Conservation (phyloP, 108 stramenopile genomes). For the Epipyxis sp. region DNA sequence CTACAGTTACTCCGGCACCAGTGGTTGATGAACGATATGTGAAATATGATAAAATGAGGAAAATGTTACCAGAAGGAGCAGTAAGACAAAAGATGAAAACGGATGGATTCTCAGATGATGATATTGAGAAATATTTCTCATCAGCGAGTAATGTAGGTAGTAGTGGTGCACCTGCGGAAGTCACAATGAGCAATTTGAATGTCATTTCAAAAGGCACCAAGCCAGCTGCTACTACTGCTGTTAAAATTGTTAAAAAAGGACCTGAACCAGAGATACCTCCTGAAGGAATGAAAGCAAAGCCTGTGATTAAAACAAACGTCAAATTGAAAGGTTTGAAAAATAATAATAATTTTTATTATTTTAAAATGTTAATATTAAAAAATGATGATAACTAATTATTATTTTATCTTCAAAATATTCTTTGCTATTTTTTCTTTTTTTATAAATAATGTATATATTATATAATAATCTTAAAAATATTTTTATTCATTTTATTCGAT, state of each 20-base stretch:
- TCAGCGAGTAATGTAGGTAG: background rate
- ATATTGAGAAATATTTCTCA: background rate
- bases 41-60: background rate
- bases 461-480: too few relatives aligned
- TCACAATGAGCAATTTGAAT: too few relatives aligned
- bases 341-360: too few relatives aligned
- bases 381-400: too few relatives aligned
- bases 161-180: background rate
- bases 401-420: too few relatives aligned
- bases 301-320: background rate
- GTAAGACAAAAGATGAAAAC: slow-evolving; percentile 6
- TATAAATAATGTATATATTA: too few relatives aligned
- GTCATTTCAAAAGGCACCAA: too few relatives aligned
- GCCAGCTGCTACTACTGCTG: too few relatives aligned
- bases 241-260: too few relatives aligned
- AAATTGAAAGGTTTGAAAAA: slow-evolving; percentile 27
- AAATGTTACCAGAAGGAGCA: background rate
- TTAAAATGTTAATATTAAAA: too few relatives aligned
- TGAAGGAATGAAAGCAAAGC: slow-evolving; percentile 3
- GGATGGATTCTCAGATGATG: slow-evolving; percentile 1
- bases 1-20: background rate
- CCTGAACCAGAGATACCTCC: background rate
- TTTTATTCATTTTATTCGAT: too few relatives aligned
- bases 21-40: slow-evolving; percentile 12
- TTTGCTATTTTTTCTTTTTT: too few relatives aligned